Evolutionary conservation across 768 basidiomycete genomes (phyloP).

Genomic region (Tulasnella sp.): DNA sequence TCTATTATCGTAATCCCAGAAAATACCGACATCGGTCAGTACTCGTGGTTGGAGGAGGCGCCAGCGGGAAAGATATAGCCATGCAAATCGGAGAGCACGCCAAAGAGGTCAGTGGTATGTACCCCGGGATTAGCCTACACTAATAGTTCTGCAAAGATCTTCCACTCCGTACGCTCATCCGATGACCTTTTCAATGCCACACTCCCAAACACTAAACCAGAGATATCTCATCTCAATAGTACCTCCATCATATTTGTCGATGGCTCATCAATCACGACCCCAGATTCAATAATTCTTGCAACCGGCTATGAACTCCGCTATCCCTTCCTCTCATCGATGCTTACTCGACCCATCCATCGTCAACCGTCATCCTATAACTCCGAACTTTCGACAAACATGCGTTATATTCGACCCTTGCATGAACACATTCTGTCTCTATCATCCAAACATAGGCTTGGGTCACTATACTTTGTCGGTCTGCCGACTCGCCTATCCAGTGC

Average conservation of each 20-base stretch:
- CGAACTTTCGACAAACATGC: slow-evolving; percentile 37
- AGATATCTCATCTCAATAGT: slow-evolving; percentile 37
- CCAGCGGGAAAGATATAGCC: slow-evolving; percentile 37
- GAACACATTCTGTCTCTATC: slow-evolving; percentile 41
- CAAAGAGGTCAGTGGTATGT: slow-evolving; percentile 28
- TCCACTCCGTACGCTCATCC: slow-evolving; percentile 7
- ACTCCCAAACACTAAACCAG: slow-evolving; percentile 25
- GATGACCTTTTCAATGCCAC: background rate
- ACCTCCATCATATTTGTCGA: slow-evolving; percentile 37
- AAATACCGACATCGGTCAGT: slow-evolving; percentile 33
- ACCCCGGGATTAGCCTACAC: background rate
- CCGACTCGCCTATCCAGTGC: slow-evolving; percentile 37
- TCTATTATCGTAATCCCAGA: slow-evolving; percentile 40
- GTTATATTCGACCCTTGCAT: slow-evolving; percentile 44
- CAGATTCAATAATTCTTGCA: slow-evolving; percentile 38
- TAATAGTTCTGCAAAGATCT: slow-evolving; percentile 6
- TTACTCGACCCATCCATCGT: background rate
- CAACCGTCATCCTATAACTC: too few species aligned
- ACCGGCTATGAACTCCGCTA: slow-evolving; percentile 44
- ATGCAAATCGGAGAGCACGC: slow-evolving; percentile 32
- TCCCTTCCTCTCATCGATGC: slow-evolving; percentile 32
- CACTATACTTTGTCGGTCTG: slow-evolving; percentile 44
- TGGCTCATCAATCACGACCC: slow-evolving; percentile 29
- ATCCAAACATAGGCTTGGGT: slow-evolving; percentile 35
- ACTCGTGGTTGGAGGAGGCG: slow-evolving; percentile 38